Percentiles rank a stretch among this genome's conserved stretches.
Evolutionary conservation across 495 filamentous ascomycete species (phyloP).

Genomic region (Cudoniella acicularis): DNA sequence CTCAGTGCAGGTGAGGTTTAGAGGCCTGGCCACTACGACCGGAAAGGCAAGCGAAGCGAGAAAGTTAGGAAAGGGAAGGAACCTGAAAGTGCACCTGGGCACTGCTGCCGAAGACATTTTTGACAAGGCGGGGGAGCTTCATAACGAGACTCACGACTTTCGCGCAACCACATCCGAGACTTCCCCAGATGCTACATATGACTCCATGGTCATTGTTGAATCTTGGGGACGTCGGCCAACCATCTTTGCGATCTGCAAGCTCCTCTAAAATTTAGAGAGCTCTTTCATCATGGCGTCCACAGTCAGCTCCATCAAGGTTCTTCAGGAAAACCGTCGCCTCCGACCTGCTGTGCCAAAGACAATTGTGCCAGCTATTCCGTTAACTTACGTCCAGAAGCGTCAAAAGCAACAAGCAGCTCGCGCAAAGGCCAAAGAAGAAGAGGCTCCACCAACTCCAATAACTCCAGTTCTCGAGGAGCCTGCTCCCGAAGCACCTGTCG

Average conservation of each 20-base stretch:
- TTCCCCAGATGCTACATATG: constrained; percentile 33
- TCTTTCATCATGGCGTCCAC: constrained; percentile 20
- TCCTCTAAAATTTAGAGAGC: not conserved
- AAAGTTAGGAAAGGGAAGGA: not conserved
- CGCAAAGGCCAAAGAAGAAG: constrained; percentile 16
- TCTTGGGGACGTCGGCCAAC: constrained; percentile 28
- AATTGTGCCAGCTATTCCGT: constrained; percentile 35
- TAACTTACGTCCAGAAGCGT: constrained; percentile 35
- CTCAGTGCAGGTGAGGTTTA: not conserved
- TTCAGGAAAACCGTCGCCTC: constrained; percentile 23
- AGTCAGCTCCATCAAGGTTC: constrained; percentile 18
- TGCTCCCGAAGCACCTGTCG: constrained; percentile 3
- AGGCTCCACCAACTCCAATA: constrained; percentile 10
- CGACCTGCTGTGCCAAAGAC: constrained; percentile 27
- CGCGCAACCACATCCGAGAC: constrained; percentile 9
- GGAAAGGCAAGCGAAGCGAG: not conserved
- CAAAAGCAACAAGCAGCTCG: constrained; percentile 21
- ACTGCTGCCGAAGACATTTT: constrained; percentile 5
- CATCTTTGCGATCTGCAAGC: not conserved
- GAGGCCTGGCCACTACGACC: not conserved
- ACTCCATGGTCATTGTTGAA: constrained; percentile 29
- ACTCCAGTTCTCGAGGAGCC: constrained; percentile 5
- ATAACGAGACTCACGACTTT: not conserved
- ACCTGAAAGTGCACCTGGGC: not conserved
- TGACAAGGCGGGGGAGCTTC: not conserved